Percentiles rank a stretch among this genome's conserved stretches.
Evolutionary conservation across 345 rosid species (phyloP).

Genomic region (Eucalyptus coolabah): DNA sequence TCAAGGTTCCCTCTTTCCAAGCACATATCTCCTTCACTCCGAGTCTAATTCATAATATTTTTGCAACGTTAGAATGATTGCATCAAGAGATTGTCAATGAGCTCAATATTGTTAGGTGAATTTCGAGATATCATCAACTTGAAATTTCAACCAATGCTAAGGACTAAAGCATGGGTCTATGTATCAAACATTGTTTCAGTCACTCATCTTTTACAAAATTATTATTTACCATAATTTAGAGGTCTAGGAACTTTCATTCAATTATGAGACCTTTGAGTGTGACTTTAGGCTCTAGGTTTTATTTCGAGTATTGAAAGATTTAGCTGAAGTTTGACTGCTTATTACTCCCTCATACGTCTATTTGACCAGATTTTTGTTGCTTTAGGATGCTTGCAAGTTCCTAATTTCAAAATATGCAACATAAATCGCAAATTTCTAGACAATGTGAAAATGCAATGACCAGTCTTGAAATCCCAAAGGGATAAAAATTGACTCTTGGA

Average conservation of each 20-base stretch:
- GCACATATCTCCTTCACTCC: neutral
- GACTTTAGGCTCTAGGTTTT: neutral
- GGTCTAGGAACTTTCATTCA: no score
- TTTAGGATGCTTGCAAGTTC: neutral
- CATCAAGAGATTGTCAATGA: neutral
- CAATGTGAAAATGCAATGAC: neutral
- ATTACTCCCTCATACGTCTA: neutral
- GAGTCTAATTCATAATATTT: no score
- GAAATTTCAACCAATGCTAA: neutral
- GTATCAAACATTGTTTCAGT: neutral
- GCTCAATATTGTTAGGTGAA: neutral
- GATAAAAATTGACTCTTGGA: neutral
- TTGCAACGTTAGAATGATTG: accelerated
- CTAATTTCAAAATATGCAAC: no score
- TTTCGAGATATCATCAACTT: accelerated
- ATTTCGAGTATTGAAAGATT: no score
- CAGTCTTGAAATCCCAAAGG: neutral
- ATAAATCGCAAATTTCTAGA: no score
- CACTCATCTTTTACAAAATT: neutral
- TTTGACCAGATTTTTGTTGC: neutral
- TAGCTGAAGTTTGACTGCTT: neutral
- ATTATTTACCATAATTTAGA: no score
- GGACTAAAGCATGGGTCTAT: neutral
- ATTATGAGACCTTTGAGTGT: neutral
- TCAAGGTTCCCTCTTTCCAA: neutral